Base-by-base conservation (phyloP, 139 green algal species). In the Chlorella sorokiniana region DNA sequence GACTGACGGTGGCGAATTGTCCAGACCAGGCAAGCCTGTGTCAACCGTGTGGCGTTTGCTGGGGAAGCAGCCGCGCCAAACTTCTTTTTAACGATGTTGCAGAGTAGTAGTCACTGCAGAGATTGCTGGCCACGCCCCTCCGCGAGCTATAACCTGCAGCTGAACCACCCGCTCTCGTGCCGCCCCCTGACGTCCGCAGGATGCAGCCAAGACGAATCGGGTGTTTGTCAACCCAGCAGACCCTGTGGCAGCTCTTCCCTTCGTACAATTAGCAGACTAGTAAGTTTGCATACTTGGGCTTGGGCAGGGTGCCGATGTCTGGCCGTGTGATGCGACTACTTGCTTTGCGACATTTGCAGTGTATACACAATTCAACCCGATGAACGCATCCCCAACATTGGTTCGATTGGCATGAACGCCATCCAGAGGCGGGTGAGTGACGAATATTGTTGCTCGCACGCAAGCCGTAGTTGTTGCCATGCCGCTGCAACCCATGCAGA, bases 371-470 rank as follows among this genome's bases (percentile, higher is more conserved):
- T 94, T 8, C 40, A 52, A 11, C 40, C 76, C 0, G 88, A 98
- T 52, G 70, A 82, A 1, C 45, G 48, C 0, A 82, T 98, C 88
- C 1, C 61, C 80, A 18, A n/a, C n/a, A n/a, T n/a, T n/a, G 94
- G 92, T 1, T 54, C 31, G 5, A 54, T 99, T 8, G 96, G 84
- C 1, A 84, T 99, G 27, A 98, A 98, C 67, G 88, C 88, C 14
- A 70, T 97, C 35, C 96, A 99, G 72, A 83, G 96, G 1, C 90
- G 89, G 88, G 90, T 93, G 22, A 51, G 72, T n/a, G n/a, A n/a
- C n/a, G n/a, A n/a, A n/a, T n/a, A n/a, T 10, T 42, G 25, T 22
- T 33, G 40, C 40, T 18, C 42, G 22, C 67, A 48, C 25, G 10
- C 16, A 2, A 2, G 29, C 1, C 37, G 35, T 25, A 2, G 20